Conservation (phyloP, 1,284 basidiomycete genomes). For the Ganoderma lucidum region DNA sequence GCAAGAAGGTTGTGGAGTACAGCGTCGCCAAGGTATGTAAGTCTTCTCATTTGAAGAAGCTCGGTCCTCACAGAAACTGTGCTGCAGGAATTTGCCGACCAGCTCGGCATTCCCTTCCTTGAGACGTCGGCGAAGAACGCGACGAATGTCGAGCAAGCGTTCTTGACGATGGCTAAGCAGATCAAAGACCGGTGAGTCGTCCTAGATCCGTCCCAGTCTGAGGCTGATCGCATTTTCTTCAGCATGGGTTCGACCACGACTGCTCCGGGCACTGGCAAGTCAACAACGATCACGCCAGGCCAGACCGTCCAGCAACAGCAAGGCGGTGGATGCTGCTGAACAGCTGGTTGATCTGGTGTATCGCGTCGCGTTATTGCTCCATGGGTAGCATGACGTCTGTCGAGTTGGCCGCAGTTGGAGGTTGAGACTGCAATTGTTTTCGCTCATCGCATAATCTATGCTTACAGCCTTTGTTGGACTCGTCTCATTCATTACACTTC, state of each 20-base stretch:
- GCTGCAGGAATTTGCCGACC: conserved; percentile 91
- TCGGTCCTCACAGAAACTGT: conserved; percentile 17
- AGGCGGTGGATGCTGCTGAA: conserved; percentile 79
- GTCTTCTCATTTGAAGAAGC: conserved; percentile 8
- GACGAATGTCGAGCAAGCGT: conserved; percentile 98
- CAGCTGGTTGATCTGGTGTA: conserved; percentile 18
- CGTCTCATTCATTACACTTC: conserved; percentile 31
- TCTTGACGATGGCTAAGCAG: conserved; percentile 99
- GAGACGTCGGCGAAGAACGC: conserved; percentile 99
- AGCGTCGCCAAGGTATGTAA: conserved; percentile 88
- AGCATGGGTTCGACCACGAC: conserved; percentile 85
- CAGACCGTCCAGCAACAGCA: conserved; percentile 81
- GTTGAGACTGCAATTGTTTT: conserved; percentile 34
- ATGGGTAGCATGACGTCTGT: conserved; percentile 24
- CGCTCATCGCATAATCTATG: conserved; percentile 43
- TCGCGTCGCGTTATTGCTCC: conserved; percentile 16
- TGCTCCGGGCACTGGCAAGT: conserved; percentile 75
- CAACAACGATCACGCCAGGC: conserved; percentile 73
- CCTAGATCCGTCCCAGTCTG: neutral
- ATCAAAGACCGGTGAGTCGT: conserved; percentile 89
- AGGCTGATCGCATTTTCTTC: conserved; percentile 21
- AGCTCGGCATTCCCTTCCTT: conserved; percentile 95
- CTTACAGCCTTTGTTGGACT: conserved; percentile 42
- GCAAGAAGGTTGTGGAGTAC: conserved; percentile 99
- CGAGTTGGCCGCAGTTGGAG: conserved; percentile 24